A percentile compares a stretch with the other conserved stretches of the same genome.
These are phyloP conservation scores for Sarcodon aspratus DNA, from an alignment of 768 basidiomycete species.

Conservation along the genomic window DNA sequence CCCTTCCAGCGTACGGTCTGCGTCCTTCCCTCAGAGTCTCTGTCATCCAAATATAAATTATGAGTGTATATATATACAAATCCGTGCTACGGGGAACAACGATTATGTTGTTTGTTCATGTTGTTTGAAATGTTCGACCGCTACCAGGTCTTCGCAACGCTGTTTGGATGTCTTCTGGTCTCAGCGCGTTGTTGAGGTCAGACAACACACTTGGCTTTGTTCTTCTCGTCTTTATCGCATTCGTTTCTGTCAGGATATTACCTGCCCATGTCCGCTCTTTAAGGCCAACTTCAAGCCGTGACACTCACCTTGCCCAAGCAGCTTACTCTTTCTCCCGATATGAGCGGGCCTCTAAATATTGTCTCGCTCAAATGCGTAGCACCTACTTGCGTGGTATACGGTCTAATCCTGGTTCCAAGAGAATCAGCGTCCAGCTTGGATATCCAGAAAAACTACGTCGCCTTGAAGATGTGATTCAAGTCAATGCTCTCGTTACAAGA, in stretches of 20 bases:
- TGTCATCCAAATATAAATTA: no score
- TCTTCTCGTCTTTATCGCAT: background rate
- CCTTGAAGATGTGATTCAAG: slow-evolving; percentile 18
- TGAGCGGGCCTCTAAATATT: background rate
- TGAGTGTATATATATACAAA: no score
- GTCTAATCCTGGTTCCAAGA: slow-evolving; percentile 15
- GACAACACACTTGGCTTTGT: background rate
- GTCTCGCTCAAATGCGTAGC: background rate
- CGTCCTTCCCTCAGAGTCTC: no score
- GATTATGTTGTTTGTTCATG: background rate
- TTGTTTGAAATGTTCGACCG: background rate
- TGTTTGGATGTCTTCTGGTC: background rate
- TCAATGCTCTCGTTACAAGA: slow-evolving; percentile 25
- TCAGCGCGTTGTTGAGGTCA: background rate
- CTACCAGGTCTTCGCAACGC: no score
- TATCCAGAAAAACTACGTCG: slow-evolving; percentile 42
- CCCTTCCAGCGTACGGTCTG: no score
- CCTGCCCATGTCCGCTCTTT: background rate
- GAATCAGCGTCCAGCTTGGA: slow-evolving; percentile 37
- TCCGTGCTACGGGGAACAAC: no score
- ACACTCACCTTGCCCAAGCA: background rate
- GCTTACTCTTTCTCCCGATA: background rate
- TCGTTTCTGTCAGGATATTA: background rate
- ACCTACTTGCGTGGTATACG: background rate
- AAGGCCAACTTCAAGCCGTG: background rate